Base-by-base conservation (phyloP, 257 asterid species). In the Nicotiana benthamiana region DNA sequence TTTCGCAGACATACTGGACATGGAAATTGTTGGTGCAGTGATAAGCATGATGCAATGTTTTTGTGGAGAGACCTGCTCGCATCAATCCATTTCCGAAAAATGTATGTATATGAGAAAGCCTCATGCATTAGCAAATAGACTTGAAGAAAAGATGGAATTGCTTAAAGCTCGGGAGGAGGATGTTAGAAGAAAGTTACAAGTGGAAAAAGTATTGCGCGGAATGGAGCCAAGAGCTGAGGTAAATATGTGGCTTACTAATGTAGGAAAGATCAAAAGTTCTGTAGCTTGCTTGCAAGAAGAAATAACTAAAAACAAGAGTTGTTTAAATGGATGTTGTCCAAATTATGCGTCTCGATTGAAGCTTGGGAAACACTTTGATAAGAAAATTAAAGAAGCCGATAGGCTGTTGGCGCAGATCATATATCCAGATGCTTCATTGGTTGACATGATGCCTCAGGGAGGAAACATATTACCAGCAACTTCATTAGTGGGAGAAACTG, bases 151-250 rank as follows among this genome's bases (percentile, higher is more conserved):
- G 59, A n/a, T 83, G 53, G 52, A 60, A 27, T 28, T 82, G 27
- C 84, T 85, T 24, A 18, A 16, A 48, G 88, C 88, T 60, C 68
- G 84, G 40, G 86, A 80, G 40, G 79, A 79, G 30, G 88, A 83
- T 76, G 17, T 80, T 1, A 80, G 13, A 22, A 56, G 64, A 32
- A 59, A 9, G 84, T 5, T 85, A 30, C 28, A 30, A 12, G 9
- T 48, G 57, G 80, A 52, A 59, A 68, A 66, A 53, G 30, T 77
- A 40, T 10, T 11, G 11, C 82, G 36, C 4, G 84, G 82, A 17
- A 75, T 75, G 84, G 79, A 80, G 15, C 84, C 88, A 18, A 82
- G 62, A 48, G 86, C 82, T 27, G 86, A 85, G 80, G 86, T 83
- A 15, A 75, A 36, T 4, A 52, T 85, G 20, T 83, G 88, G 88